Evolutionary conservation across 1,284 basidiomycete species (phyloP).

Genomic region (Fomitopsis palustris): DNA sequence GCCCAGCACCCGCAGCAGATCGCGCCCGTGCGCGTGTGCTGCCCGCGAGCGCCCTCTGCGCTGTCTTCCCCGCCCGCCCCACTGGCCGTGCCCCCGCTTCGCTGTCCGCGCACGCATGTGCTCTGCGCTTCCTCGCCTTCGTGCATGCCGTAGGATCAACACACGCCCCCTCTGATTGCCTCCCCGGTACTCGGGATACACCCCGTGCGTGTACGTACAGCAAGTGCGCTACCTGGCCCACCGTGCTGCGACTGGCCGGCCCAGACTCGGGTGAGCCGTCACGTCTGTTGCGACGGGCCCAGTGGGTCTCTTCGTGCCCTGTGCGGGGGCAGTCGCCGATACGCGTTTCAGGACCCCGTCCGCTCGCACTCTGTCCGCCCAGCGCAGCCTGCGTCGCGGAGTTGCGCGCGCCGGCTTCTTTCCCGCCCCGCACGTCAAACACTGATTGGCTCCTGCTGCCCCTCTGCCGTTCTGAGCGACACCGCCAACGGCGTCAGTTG

Average conservation of each 20-base stretch:
- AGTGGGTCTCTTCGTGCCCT: background rate
- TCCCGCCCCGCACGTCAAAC: no score
- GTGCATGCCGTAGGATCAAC: background rate
- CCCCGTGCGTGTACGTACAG: background rate
- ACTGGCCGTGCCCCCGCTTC: background rate
- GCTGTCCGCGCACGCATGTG: background rate
- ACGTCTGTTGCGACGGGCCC: background rate
- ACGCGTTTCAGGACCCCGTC: background rate
- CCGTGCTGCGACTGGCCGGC: no score
- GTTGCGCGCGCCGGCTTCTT: no score
- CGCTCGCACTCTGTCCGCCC: background rate
- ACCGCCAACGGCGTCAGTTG: no score
- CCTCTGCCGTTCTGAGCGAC: no score
- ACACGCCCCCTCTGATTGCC: background rate
- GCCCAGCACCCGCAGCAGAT: background rate
- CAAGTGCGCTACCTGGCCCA: background rate
- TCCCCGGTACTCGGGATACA: constrained; percentile 2
- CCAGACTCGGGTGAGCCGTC: background rate
- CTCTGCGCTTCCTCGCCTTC: background rate
- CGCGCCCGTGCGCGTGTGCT: background rate
- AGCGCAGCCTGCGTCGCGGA: background rate
- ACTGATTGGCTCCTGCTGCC: no score
- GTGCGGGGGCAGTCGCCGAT: background rate
- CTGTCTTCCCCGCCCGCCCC: background rate
- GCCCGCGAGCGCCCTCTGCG: constrained; percentile 1